Conservation (phyloP, 1,284 basidiomycete genomes). For the Puccinia polysora region DNA sequence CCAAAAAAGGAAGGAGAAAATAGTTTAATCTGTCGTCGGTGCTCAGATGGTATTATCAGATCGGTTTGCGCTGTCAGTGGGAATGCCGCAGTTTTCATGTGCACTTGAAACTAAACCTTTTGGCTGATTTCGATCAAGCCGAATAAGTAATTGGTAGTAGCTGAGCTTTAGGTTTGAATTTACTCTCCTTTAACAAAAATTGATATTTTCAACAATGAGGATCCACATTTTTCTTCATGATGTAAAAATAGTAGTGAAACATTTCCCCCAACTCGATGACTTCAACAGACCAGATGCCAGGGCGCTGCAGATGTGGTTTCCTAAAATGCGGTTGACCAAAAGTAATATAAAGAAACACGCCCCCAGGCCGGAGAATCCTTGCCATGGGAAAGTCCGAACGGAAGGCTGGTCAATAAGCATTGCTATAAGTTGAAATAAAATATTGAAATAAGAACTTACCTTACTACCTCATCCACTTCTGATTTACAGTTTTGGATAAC, state of each 20-base stretch:
- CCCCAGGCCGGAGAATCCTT: conserved; percentile 46
- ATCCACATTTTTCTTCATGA: conserved; percentile 11
- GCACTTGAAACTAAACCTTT: too few species aligned
- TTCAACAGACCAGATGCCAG: conserved; percentile 32
- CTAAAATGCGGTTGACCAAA: conserved; percentile 90
- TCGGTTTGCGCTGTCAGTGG: too few species aligned
- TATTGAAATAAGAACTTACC: conserved; percentile 56
- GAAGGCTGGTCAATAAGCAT: neutral
- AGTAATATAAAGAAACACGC: conserved; percentile 58
- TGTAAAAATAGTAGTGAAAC: conserved; percentile 41
- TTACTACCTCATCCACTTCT: conserved; percentile 74
- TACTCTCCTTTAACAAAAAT: too few species aligned
- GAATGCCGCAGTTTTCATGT: too few species aligned
- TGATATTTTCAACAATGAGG: too few species aligned
- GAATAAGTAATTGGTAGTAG: too few species aligned
- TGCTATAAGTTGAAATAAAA: conserved; percentile 44
- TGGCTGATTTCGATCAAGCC: too few species aligned
- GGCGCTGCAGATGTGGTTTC: conserved; percentile 60
- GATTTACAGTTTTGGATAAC: conserved; percentile 69
- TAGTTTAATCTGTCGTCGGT: too few species aligned
- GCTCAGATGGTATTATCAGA: too few species aligned
- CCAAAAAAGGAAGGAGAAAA: too few species aligned
- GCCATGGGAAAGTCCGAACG: conserved; percentile 5
- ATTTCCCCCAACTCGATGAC: conserved; percentile 29
- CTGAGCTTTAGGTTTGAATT: too few species aligned